phyloP scores from a whole-genome alignment of 805 yeast species.

The Spathaspora sp. region DNA sequence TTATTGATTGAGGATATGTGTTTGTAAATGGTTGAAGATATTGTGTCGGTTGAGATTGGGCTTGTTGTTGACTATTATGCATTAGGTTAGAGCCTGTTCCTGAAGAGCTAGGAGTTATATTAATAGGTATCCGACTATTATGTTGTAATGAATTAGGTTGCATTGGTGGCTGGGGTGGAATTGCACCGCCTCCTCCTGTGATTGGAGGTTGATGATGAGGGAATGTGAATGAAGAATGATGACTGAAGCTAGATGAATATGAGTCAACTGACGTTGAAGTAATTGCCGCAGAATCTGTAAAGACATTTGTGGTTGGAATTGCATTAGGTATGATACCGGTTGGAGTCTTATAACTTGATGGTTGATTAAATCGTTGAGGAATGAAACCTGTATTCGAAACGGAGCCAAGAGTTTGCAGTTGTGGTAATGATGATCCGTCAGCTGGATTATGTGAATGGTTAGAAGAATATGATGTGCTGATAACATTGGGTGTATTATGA shows the following conservation, averaged over 20 bases:
- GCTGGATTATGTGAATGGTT: conserved; percentile 28
- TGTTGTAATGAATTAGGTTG: conserved; percentile 13
- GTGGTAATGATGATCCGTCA: conserved; percentile 21
- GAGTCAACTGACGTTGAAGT: conserved; percentile 6
- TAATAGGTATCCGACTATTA: conserved; percentile 9
- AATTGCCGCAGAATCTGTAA: conserved; percentile 42
- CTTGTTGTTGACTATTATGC: background rate
- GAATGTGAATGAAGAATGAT: conserved; percentile 3
- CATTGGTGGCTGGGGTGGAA: conserved; percentile 7
- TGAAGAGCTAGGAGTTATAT: background rate
- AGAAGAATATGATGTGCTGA: conserved; percentile 41
- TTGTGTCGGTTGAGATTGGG: background rate
- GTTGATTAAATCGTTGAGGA: conserved; percentile 8
- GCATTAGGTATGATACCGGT: conserved; percentile 26
- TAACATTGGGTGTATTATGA: conserved; percentile 41
- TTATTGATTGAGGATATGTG: background rate
- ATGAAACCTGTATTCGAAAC: conserved; percentile 6
- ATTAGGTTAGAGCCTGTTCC: background rate
- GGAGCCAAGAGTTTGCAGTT: background rate
- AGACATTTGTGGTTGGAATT: conserved; percentile 53
- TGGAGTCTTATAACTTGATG: conserved; percentile 10
- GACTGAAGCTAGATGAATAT: conserved; percentile 7
- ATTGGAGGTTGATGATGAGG: conserved; percentile 3
- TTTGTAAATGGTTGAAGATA: background rate
- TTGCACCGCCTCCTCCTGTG: background rate